Evolutionary conservation across 495 filamentous ascomycete genomes (phyloP), one percentile per base, ranked within the genome.

Genomic region (Xeromyces bisporus): DNA sequence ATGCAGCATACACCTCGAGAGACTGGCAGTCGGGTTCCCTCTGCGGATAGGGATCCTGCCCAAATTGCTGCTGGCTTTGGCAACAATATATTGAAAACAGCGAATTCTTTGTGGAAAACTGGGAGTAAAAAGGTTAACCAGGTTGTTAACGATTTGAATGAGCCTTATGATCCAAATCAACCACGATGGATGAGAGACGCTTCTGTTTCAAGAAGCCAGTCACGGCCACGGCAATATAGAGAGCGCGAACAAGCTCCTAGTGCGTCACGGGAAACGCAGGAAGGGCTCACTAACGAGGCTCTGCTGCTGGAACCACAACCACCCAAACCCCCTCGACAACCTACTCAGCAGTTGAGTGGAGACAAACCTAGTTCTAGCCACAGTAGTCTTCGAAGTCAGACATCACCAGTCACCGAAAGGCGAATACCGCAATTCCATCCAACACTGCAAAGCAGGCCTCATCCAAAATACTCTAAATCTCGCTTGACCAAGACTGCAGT

Each of bases 51-150:
- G 33, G 89, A 93, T 39, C 64, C 91, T 23, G 62, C 81, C 0
- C 80, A 86, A 37, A 64, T 75, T 10, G 89, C 89, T 7, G 72
- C 83, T 8, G 77, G 80, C 35, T 62, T 94, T 46, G 78, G 89
- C 11, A 79, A 65, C 18, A 92, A 71, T 37, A 50, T 96, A 8
- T 69, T 93, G 46, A 96, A 96, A 46, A 82, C 83, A n/a, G 89
- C 91, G 1, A 86, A 84, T 40, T 80, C 77, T 2, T 50, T 96
- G 2, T 97, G 89, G 89, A 97, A 93, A 50, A 77, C 75, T 4
- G 76, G 85, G 2, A 83, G 80, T 41, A 96, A 92, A 53, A 87
- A 80, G 47, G 73, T 96, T n/a, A 86, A 92, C 44, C 84, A 84
- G 48, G 89, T 83, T 9, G 81, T 97, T 9, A 71, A 81, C 10